Percentiles rank a stretch among this genome's conserved stretches.
phyloP scores from a whole-genome alignment of 768 basidiomycete genomes.

The Psilocybe cubensis region DNA sequence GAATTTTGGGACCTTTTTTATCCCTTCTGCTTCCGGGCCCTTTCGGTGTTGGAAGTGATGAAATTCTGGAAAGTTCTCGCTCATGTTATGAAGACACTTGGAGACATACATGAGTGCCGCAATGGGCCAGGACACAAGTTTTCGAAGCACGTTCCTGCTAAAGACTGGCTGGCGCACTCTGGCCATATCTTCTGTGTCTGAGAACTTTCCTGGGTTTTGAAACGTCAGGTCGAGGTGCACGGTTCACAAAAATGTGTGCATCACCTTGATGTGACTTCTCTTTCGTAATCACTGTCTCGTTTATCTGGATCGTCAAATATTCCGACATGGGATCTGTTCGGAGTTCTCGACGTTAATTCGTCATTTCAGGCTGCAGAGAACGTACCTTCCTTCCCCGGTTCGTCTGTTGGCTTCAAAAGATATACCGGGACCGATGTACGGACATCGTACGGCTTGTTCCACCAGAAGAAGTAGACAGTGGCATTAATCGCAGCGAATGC shows the following conservation, averaged over 20 bases:
- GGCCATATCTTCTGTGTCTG: too few relatives aligned
- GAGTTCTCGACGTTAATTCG: background rate
- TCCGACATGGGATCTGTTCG: background rate
- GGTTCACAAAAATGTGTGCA: too few relatives aligned
- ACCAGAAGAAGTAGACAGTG: conserved; percentile 37
- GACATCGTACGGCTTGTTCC: conserved; percentile 40
- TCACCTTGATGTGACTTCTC: too few relatives aligned
- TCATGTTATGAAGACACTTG: background rate
- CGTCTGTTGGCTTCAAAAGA: background rate
- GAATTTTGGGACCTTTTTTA: background rate
- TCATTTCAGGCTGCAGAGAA: background rate
- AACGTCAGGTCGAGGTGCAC: too few relatives aligned
- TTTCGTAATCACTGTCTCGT: too few relatives aligned
- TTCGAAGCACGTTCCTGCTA: too few relatives aligned
- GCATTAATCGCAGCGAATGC: conserved; percentile 34
- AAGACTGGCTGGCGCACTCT: too few relatives aligned
- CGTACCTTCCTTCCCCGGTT: background rate
- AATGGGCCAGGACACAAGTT: background rate
- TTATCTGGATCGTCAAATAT: background rate
- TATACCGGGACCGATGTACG: conserved; percentile 14
- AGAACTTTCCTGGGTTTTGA: too few relatives aligned
- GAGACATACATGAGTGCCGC: background rate
- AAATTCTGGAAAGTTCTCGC: background rate
- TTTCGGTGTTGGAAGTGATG: conserved; percentile 2
- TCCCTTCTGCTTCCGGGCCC: background rate